Base-by-base conservation (phyloP, 2,329 filamentous ascomycete species). In the Alternaria brassicicola region DNA sequence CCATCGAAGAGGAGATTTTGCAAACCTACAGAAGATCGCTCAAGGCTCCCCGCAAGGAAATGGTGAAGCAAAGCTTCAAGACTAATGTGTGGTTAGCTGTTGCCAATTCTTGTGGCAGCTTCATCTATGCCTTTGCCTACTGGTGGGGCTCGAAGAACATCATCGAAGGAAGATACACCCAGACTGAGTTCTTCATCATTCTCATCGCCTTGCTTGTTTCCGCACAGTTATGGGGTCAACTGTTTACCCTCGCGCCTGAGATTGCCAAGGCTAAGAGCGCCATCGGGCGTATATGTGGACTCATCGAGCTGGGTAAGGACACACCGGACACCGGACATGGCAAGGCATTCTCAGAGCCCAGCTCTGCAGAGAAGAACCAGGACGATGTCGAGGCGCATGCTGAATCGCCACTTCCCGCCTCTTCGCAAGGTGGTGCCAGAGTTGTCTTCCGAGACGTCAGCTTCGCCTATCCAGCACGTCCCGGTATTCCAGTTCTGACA, bases 311-410 rank as follows among this genome's bases (percentile, higher is more conserved):
- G 2, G 72, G 75, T n/a, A 62, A 57, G 3, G 56, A 68, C 42
- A 30, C 42, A 5, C 56, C 62, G 12, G 49, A 57, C 8, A 21
- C 57, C n/a, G 52, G 92, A 0, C 92, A 93, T 0, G 92, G 97
- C 65, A 96, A 96, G 90, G 89, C 92, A 64, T 96, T 93, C 0
- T 82, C 97, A 10, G 89, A 92, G 57, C 86, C 91, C 63, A 85
- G 97, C 26, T 89, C 92, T 55, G 86, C 91, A 63, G 85, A 97
- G 26, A 62, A 65, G n/a, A 65, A 70, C 36, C 67, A 71, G 48
- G 62, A 57, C 17, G 74, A 79, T 46, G 25, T 78, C 7, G 76
- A 78, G 58, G 73, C 76, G 6, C 28, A 62, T 8, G 71, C 62
- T 12, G 66, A 71, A 23, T 65, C 63, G 6, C 59, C 48, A 15